These are phyloP conservation scores for Bathelium albidoporum DNA, from an alignment of 495 filamentous ascomycete genomes.

Conservation along the genomic window DNA sequence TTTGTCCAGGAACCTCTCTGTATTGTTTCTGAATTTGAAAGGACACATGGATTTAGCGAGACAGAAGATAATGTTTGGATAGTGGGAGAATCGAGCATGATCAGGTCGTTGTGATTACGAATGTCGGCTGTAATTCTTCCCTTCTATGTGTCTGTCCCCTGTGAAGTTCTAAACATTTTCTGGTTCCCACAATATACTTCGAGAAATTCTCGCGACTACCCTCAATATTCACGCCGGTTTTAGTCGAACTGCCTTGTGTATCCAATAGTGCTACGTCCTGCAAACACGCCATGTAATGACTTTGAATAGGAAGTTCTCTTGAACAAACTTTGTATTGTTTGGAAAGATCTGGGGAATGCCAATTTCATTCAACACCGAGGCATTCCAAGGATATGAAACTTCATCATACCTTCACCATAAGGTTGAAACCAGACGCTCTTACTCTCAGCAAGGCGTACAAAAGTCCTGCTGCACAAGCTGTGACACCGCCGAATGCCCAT, in stretches of 20 bases:
- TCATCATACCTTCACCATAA: background rate
- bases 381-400: background rate
- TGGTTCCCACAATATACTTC: too few species aligned
- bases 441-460: background rate
- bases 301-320: background rate
- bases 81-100: background rate
- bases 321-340: background rate
- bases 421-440: background rate
- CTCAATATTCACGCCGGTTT: too few species aligned
- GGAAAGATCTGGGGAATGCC: background rate
- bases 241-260: background rate
- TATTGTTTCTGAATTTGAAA: background rate
- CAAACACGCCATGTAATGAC: background rate
- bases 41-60: background rate
- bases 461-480: conserved; percentile 6
- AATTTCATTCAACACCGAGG: too few species aligned
- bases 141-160: too few species aligned
- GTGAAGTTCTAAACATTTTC: too few species aligned
- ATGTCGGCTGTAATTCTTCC: too few species aligned
- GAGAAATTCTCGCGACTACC: too few species aligned
- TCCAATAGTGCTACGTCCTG: background rate
- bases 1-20: background rate
- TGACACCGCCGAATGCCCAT: conserved; percentile 15
- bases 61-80: background rate
- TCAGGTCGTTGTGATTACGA: background rate